Base-by-base conservation (phyloP, 2,329 filamentous ascomycete species). In the Sclerotiophoma versabilis region DNA sequence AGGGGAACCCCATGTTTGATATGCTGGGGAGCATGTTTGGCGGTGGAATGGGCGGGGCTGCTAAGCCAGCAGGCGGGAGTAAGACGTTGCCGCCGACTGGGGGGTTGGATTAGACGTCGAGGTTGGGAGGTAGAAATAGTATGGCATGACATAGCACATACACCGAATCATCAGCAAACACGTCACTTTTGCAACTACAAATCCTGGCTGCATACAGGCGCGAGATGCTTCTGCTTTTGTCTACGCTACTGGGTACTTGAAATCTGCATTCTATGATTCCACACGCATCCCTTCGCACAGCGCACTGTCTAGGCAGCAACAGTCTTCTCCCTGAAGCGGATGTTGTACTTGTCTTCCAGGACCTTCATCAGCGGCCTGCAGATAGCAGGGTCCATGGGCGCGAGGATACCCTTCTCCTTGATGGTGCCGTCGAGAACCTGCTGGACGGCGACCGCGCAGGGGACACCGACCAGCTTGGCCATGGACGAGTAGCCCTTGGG, bases 11-110 rank as follows among this genome's bases (percentile, higher is more conserved):
- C 3, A 80, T 99, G 75, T 86, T 98, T 77, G 95, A 99, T 73
- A 98, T 99, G 93, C 96, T 99, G 90, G 93, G 92, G 41, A 93
- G 87, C 59, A 86, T 99, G 82, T 90, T 99, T 69, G 93, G 93
- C 42, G 92, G 92, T 17, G 88, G 87, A 22, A 81, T 81, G 44
- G 81, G 80, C 15, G 84, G 77, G 58, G 76, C 64, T 53, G 70
- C 75, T 34, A 80, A 75, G 61, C 78, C 81, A 29, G 79, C 81
- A 29, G 78, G 80, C 39, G 69, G 57, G n/a, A 57, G 43, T 3
- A 64, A 60, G 37, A 53, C 57, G 3, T 49, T 64, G 34, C 69
- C 71, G 19, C 63, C 75, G 10, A 61, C 71, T 23, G 60, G 71
- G 14, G 75, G 75, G n/a, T 59, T 76, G 46, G 74, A 76, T 58